phyloP scores from a whole-genome alignment of 106 monocot genomes.

The Cymbidium sinense region DNA sequence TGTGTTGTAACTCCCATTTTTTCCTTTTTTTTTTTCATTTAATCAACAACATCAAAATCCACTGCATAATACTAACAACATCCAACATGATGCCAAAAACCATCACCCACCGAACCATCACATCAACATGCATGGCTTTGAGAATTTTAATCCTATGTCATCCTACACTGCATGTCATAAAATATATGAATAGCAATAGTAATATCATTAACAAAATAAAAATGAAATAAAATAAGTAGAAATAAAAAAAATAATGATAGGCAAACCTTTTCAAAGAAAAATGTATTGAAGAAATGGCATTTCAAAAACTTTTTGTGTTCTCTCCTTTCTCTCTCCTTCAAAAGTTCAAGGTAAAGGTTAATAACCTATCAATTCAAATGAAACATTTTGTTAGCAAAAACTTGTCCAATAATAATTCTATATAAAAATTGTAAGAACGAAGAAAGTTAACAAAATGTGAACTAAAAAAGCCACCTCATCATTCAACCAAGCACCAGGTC shows the following conservation, averaged over 20 bases:
- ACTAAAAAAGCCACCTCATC: constrained; percentile 59
- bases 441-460: background rate
- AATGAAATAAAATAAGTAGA: background rate
- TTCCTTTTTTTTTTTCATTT: no score
- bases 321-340: constrained; percentile 91
- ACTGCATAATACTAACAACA: no score
- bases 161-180: background rate
- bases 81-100: no score
- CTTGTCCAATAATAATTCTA: background rate
- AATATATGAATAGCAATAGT: background rate
- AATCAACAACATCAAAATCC: no score
- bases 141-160: no score
- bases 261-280: constrained; percentile 83
- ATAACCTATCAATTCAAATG: constrained; percentile 57
- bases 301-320: constrained; percentile 64
- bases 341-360: constrained; percentile 81
- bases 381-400: background rate
- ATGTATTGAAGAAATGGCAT: constrained; percentile 96
- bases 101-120: no score
- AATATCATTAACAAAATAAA: background rate
- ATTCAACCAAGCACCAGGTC: constrained; percentile 68
- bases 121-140: no score
- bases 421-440: background rate
- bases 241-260: background rate
- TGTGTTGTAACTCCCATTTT: no score